phyloP scores from a whole-genome alignment of 2,329 filamentous ascomycete genomes.

The Colletotrichum zoysiae region DNA sequence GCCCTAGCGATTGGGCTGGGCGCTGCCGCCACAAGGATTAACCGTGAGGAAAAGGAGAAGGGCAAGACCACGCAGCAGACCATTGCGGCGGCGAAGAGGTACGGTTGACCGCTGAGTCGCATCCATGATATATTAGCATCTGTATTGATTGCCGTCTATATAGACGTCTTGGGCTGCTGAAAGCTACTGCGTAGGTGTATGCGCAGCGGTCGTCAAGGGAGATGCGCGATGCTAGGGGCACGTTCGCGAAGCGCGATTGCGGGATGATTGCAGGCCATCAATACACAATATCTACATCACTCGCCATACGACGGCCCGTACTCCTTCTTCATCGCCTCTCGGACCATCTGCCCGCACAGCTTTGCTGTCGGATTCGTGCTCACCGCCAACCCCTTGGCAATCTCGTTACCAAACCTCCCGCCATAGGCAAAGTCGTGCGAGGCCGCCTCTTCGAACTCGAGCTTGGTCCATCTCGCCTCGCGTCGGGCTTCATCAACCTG shows the following conservation, averaged over 20 bases:
- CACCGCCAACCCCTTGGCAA: constrained; percentile 74
- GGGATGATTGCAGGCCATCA: background rate
- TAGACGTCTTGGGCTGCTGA: constrained; percentile 46
- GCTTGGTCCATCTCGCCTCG: constrained; percentile 63
- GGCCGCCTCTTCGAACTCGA: constrained; percentile 73
- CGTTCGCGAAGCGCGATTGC: background rate
- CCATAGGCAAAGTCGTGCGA: constrained; percentile 74
- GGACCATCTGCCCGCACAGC: constrained; percentile 76
- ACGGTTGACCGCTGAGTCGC: constrained; percentile 34
- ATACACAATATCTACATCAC: constrained; percentile 14
- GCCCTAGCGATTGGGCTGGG: constrained; percentile 68
- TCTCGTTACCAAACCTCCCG: constrained; percentile 74
- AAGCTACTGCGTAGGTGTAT: constrained; percentile 11
- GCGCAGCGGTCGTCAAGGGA: constrained; percentile 12
- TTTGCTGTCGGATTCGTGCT: constrained; percentile 77
- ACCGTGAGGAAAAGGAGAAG: constrained; percentile 70
- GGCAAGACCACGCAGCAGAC: constrained; percentile 66
- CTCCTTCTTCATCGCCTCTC: constrained; percentile 77
- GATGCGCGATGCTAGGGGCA: background rate
- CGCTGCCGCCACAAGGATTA: constrained; percentile 69
- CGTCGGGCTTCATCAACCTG: constrained; percentile 55
- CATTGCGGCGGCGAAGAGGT: constrained; percentile 61
- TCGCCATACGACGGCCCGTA: constrained; percentile 65
- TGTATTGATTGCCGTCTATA: background rate
- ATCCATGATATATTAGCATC: background rate